phyloP scores from a whole-genome alignment of 257 asterid species.

The Solanum paucissectum region DNA sequence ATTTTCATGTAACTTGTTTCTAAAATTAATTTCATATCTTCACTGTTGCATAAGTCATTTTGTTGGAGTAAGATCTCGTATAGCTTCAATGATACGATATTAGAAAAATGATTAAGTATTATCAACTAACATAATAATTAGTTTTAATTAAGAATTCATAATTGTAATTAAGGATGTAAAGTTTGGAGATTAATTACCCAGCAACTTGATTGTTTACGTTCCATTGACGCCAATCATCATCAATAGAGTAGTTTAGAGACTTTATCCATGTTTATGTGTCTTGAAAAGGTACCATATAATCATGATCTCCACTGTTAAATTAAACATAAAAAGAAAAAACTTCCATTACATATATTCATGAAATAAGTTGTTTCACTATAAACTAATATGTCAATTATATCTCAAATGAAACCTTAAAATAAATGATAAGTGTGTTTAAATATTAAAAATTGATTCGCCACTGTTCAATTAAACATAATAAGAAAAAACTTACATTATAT shows the following conservation, averaged over 20 bases:
- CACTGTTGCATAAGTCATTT: constrained; percentile 33
- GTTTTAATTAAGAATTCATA: not conserved
- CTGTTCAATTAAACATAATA: no score
- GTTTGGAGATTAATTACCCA: constrained; percentile 10
- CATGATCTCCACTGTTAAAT: constrained; percentile 5
- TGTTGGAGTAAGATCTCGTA: constrained; percentile 24
- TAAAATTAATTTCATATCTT: constrained; percentile 15
- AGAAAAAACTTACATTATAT: not conserved
- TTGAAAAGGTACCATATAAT: constrained; percentile 8
- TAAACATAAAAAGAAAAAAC: no score
- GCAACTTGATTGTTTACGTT: constrained; percentile 17
- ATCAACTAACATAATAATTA: not conserved
- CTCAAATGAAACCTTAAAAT: no score
- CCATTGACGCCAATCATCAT: constrained; percentile 38
- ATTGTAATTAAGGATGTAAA: not conserved
- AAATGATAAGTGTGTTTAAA: no score
- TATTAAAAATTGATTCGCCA: no score
- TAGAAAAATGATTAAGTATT: not conserved
- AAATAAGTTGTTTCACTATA: no score
- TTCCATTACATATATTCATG: no score
- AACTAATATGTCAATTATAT: no score
- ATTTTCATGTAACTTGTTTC: not conserved
- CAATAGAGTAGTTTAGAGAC: constrained; percentile 20
- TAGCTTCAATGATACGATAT: not conserved
- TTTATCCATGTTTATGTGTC: constrained; percentile 36